A percentile compares a stretch with the other conserved stretches of the same genome.
Conservation (phyloP, 306 rosid genomes). For the Vigna radiata region DNA sequence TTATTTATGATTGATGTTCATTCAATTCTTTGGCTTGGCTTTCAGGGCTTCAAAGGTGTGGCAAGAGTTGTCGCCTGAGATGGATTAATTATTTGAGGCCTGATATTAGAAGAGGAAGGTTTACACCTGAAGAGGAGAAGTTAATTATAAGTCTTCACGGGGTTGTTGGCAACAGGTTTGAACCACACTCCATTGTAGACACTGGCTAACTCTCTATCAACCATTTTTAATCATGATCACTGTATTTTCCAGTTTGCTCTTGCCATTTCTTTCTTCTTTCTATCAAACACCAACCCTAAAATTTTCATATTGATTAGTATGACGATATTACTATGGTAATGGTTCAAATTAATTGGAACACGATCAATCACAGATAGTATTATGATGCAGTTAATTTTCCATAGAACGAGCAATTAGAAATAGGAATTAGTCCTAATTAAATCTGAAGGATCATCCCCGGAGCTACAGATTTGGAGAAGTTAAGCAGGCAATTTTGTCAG, state of each 20-base stretch:
- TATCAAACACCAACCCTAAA: not conserved
- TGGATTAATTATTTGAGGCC: constrained; percentile 99
- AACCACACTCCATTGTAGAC: not conserved
- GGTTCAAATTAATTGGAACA: not conserved
- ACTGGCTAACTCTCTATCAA: not conserved
- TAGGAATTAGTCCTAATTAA: not conserved
- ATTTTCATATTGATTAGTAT: not conserved
- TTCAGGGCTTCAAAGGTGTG: constrained; percentile 96
- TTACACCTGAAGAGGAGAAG: constrained; percentile 94
- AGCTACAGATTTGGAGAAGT: constrained; percentile 49
- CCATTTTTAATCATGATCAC: not conserved
- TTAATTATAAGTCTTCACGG: constrained; percentile 95
- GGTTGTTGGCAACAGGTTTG: constrained; percentile 94
- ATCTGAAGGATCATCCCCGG: constrained; percentile 23
- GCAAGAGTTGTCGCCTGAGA: constrained; percentile 95
- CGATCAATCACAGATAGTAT: not conserved
- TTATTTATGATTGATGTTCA: not conserved
- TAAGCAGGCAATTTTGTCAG: constrained; percentile 54
- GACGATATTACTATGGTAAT: too few relatives aligned
- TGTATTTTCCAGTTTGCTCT: not conserved
- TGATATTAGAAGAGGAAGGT: constrained; percentile 96
- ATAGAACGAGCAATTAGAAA: not conserved
- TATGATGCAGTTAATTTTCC: not conserved
- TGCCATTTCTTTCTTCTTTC: not conserved
- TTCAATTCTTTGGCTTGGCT: not conserved